Base-by-base conservation (phyloP, 208 protist genomes). In the Crithidia acanthocephali region DNA sequence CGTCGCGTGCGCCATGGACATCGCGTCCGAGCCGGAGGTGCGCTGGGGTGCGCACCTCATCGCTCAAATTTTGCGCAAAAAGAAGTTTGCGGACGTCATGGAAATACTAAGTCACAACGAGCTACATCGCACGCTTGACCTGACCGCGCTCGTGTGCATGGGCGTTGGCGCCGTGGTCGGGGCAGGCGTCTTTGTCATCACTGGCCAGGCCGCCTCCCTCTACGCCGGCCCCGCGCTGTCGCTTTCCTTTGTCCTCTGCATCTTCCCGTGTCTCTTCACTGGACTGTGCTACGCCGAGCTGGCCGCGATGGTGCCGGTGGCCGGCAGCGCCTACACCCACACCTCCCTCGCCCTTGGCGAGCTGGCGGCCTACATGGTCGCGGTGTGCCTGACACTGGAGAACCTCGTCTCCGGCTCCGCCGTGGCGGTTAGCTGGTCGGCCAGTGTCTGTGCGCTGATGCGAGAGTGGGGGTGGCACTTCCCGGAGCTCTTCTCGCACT, bases 351-450 rank as follows among this genome's bases (percentile, higher is more conserved):
- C 63, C 0, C 51, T 70, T 7, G 53, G 62, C 6, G 55, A 61
- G 56, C 63, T 76, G 27, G 62, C 63, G 6, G 63, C 63, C 22
- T 76, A 37, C 71, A 53, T 70, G 71, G 56, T 76, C 45, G 71
- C 71, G 23, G 63, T 66, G 25, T 76, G 56, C 30, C 63, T 66
- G 9, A 66, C 47, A 25, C 28, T 70, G 40, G 45, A 76, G 37
- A 70, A 70, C 23, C 15, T 76, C 11, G 52, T 76, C 1, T 76
- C 63, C 0, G 63, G 33, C 57, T 69, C 63, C 10, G 62, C 63
- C 30, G 63, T 70, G 44, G 71, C 55, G 44, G 71, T 60, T 30
- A 66, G 63, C 63, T 71, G 63, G 71, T 70, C 71, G 1, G 71
- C 63, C 20, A 70, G 56, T 37, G 62, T 76, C 40, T 70, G 63